phyloP scores from a whole-genome alignment of 2,329 filamentous ascomycete genomes.

The Mollisia scopiformis region DNA sequence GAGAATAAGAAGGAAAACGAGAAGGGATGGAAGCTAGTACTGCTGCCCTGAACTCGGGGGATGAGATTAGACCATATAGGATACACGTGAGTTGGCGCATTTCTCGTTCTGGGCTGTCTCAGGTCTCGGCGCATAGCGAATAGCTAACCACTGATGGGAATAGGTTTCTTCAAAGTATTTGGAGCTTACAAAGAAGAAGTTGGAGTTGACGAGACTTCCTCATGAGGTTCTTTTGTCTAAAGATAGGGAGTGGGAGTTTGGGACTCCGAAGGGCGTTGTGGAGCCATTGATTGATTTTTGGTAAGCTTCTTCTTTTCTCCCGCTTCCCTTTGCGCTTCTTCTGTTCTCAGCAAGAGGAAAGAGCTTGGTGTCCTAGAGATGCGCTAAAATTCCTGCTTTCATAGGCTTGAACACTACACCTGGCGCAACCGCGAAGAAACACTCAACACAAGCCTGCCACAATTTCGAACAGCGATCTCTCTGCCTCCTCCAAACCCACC shows the following conservation, averaged over 20 bases:
- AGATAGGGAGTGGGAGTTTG: constrained; percentile 56
- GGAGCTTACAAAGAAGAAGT: constrained; percentile 67
- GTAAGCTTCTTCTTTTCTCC: constrained; percentile 40
- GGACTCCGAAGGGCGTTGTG: constrained; percentile 57
- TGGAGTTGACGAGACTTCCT: constrained; percentile 67
- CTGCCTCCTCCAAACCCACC: constrained; percentile 1
- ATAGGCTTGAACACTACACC: constrained; percentile 67
- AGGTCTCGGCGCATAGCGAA: neutral
- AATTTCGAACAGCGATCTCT: constrained; percentile 56
- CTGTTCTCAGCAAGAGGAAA: too few species aligned
- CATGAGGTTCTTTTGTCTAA: constrained; percentile 55
- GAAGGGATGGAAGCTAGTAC: constrained; percentile 12
- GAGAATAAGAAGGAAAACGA: neutral
- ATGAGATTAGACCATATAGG: constrained; percentile 55
- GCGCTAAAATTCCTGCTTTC: neutral
- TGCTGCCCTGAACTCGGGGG: constrained; percentile 7
- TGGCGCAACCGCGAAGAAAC: constrained; percentile 63
- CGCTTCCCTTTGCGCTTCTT: neutral
- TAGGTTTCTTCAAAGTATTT: constrained; percentile 70
- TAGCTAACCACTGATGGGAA: constrained; percentile 11
- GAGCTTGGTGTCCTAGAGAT: neutral
- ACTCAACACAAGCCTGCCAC: constrained; percentile 62
- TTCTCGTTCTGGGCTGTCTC: neutral
- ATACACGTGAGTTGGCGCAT: constrained; percentile 53
- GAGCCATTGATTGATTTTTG: constrained; percentile 70